These are phyloP conservation scores for Oenanthe sinensis DNA, from an alignment of 129 eudicot genomes.

Conservation along the genomic window DNA sequence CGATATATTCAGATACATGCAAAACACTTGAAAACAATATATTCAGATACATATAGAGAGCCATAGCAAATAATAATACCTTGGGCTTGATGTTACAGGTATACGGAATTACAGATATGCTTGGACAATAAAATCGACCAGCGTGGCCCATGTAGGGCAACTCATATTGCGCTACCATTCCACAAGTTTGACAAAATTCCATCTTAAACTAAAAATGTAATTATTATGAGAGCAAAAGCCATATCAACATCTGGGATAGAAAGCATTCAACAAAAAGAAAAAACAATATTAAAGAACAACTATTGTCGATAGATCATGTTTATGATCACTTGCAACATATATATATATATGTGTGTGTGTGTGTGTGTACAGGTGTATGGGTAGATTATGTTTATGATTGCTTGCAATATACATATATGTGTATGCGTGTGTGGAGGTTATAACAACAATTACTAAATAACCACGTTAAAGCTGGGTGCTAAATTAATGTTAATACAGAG, in stretches of 20 bases:
- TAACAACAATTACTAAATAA: too few relatives aligned
- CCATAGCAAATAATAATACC: slow-evolving; percentile 30
- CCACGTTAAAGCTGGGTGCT: too few relatives aligned
- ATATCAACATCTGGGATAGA: not conserved
- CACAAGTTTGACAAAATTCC: slow-evolving; percentile 84
- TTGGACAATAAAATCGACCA: slow-evolving; percentile 61
- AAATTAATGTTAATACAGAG: too few relatives aligned
- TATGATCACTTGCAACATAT: too few relatives aligned
- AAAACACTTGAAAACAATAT: not conserved
- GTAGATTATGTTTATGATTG: too few relatives aligned
- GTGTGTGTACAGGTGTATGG: too few relatives aligned
- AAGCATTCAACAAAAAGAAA: not conserved
- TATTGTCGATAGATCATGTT: not conserved
- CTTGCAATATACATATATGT: too few relatives aligned
- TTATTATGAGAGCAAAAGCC: slow-evolving; percentile 7
- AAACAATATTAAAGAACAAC: not conserved
- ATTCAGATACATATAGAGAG: not conserved
- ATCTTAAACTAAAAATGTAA: slow-evolving; percentile 17
- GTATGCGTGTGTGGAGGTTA: too few relatives aligned
- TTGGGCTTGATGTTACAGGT: slow-evolving; percentile 41
- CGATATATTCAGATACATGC: not conserved
- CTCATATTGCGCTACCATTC: slow-evolving; percentile 54
- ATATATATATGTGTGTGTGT: too few relatives aligned
- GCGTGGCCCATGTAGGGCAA: slow-evolving; percentile 36
- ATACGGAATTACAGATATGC: slow-evolving; percentile 73